Conservation (phyloP, 306 rosid species). For the Lablab purpureus region DNA sequence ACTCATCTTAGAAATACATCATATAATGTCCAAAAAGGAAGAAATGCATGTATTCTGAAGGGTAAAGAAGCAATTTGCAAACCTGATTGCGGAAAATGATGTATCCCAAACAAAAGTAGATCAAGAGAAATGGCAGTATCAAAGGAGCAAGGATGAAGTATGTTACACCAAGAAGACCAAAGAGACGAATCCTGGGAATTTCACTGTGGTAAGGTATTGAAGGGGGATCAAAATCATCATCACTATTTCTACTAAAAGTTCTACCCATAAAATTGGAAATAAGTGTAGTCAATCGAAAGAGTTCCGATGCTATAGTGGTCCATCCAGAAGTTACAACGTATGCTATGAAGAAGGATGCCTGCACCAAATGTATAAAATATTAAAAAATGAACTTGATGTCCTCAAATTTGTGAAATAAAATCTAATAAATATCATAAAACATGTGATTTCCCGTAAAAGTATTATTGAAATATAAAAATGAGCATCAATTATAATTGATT, state of each 20-base stretch:
- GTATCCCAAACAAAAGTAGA: slow-evolving; percentile 80
- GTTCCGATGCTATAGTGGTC: slow-evolving; percentile 75
- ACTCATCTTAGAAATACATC: slow-evolving; percentile 2
- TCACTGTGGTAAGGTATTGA: slow-evolving; percentile 68
- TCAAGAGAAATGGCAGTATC: slow-evolving; percentile 89
- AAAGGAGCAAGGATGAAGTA: slow-evolving; percentile 93
- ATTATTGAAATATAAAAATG: neutral
- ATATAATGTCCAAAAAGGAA: neutral
- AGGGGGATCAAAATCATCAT: slow-evolving; percentile 64
- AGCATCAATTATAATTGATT: too few species aligned
- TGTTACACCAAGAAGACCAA: slow-evolving; percentile 88
- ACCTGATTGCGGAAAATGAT: slow-evolving; percentile 95
- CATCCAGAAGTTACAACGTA: slow-evolving; percentile 72
- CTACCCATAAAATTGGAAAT: slow-evolving; percentile 50
- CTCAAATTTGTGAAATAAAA: slow-evolving; percentile 7
- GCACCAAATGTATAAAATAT: slow-evolving; percentile 50
- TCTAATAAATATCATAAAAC: slow-evolving; percentile 1
- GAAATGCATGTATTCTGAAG: slow-evolving; percentile 24
- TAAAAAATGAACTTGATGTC: slow-evolving; percentile 32
- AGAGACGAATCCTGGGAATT: slow-evolving; percentile 75
- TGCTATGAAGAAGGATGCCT: slow-evolving; percentile 91
- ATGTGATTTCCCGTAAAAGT: neutral
- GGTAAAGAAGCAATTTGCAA: slow-evolving; percentile 20
- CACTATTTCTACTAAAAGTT: slow-evolving; percentile 46
- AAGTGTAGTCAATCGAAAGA: slow-evolving; percentile 61